phyloP scores from a whole-genome alignment of 169 alveolate species.

The Ichthyophthirius multifiliis region DNA sequence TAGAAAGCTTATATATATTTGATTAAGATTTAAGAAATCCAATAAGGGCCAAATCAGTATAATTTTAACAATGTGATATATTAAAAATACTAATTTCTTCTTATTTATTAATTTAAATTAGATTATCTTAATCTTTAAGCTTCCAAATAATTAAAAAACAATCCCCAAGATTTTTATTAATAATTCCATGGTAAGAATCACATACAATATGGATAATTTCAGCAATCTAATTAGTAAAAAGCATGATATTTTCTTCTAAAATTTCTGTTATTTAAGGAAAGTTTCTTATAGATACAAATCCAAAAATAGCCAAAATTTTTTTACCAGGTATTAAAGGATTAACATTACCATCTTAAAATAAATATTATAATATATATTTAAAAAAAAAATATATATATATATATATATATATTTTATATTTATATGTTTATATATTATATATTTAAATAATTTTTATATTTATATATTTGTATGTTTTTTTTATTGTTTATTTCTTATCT shows the following conservation, averaged over 20 bases:
- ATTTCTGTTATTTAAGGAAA: slow-evolving; percentile 83
- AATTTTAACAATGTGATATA: not conserved
- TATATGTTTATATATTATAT: too few relatives aligned
- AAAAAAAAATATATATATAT: too few relatives aligned
- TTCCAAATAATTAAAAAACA: slow-evolving; percentile 95
- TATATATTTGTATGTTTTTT: too few relatives aligned
- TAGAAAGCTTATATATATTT: not conserved
- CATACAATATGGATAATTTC: slow-evolving; percentile 93
- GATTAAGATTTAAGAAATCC: not conserved
- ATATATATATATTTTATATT: too few relatives aligned
- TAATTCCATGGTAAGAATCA: slow-evolving; percentile 91
- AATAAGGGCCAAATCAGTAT: not conserved
- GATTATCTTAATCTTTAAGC: slow-evolving; percentile 61
- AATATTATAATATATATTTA: not conserved
- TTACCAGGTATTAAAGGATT: slow-evolving; percentile 86
- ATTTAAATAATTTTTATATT: too few relatives aligned
- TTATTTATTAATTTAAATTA: not conserved
- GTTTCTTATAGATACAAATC: slow-evolving; percentile 81
- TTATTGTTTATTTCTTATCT: too few relatives aligned
- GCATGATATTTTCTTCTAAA: slow-evolving; percentile 79
- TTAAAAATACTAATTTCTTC: not conserved
- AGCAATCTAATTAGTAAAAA: slow-evolving; percentile 92
- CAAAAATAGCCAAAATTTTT: slow-evolving; percentile 79
- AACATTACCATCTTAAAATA: slow-evolving; percentile 64
- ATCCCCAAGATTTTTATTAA: slow-evolving; percentile 96